Conservation (phyloP, 495 filamentous ascomycete species). For the Copromyces sp. region DNA sequence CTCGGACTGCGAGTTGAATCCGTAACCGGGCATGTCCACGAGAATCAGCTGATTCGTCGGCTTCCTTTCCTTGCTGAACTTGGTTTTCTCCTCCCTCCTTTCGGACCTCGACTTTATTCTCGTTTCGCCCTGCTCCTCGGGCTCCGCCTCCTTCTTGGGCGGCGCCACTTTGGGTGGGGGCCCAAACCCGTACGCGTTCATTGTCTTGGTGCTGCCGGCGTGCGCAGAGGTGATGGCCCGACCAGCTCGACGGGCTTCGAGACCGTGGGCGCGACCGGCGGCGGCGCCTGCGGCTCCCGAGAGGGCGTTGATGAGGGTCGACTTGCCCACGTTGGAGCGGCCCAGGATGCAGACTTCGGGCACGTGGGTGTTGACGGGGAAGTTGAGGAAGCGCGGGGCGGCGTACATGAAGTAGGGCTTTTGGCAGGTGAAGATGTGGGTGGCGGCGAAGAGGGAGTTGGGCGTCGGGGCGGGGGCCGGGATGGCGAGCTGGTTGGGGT, state of each 20-base stretch:
- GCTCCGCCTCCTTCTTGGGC: slow-evolving; percentile 10
- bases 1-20: slow-evolving; percentile 57
- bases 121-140: not conserved
- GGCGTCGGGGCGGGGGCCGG: slow-evolving; percentile 5
- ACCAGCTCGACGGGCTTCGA: slow-evolving; percentile 7
- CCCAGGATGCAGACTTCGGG: slow-evolving; percentile 57
- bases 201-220: slow-evolving; percentile 66
- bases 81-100: slow-evolving; percentile 6
- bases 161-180: slow-evolving; percentile 17
- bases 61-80: slow-evolving; percentile 37
- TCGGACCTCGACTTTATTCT: not conserved
- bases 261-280: slow-evolving; percentile 15
- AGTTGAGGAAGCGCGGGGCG: slow-evolving; percentile 59
- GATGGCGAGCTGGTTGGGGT: slow-evolving; percentile 17
- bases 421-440: slow-evolving; percentile 50
- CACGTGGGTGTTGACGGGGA: slow-evolving; percentile 41
- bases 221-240: slow-evolving; percentile 58
- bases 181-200: slow-evolving; percentile 80
- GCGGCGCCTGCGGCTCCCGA: slow-evolving; percentile 36
- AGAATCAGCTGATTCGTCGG: slow-evolving; percentile 50
- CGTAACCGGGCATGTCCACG: slow-evolving; percentile 94
- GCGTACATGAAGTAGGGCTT: slow-evolving; percentile 60
- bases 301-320: slow-evolving; percentile 74
- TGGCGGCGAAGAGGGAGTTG: slow-evolving; percentile 28
- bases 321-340: slow-evolving; percentile 89